phyloP scores from a whole-genome alignment of 2,329 filamentous ascomycete species.

The Penicillium sp. region DNA sequence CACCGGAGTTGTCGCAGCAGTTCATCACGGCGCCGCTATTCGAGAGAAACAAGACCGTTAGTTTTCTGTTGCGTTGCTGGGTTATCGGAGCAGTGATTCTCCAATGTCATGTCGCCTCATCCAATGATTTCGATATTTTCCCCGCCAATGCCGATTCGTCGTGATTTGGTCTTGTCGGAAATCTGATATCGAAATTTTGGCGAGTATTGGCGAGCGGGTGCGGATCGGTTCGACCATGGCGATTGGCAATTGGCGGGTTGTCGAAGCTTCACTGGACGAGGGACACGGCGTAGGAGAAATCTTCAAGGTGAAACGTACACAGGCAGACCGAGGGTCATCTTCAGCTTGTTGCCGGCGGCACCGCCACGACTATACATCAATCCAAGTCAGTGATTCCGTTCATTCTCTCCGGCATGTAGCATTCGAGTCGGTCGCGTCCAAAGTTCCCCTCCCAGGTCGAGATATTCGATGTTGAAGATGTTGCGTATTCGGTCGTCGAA shows the following conservation, averaged over 20 bases:
- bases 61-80: conserved; percentile 29
- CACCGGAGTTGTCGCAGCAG: conserved; percentile 99
- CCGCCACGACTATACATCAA: conserved; percentile 67
- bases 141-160: conserved; percentile 7
- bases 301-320: conserved; percentile 72
- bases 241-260: conserved; percentile 18
- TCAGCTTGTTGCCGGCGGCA: conserved; percentile 99
- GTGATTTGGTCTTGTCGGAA: conserved; percentile 7
- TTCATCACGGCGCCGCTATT: conserved; percentile 98
- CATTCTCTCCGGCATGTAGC: conserved; percentile 13
- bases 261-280: conserved; percentile 26
- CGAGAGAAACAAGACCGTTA: conserved; percentile 29
- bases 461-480: conserved; percentile 20
- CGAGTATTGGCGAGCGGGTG: conserved; percentile 2
- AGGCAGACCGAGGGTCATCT: conserved; percentile 99
- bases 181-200: neutral
- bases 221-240: conserved; percentile 5
- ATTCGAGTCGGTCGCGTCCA: conserved; percentile 14
- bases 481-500: conserved; percentile 22
- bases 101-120: conserved; percentile 22
- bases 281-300: conserved; percentile 26
- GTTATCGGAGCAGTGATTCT: conserved; percentile 13
- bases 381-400: conserved; percentile 30
- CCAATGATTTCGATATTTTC: conserved; percentile 19
- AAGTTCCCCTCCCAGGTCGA: conserved; percentile 16